Evolutionary conservation across 202 grass and related monocot genomes (phyloP).

Genomic region (Carex sylvatica): DNA sequence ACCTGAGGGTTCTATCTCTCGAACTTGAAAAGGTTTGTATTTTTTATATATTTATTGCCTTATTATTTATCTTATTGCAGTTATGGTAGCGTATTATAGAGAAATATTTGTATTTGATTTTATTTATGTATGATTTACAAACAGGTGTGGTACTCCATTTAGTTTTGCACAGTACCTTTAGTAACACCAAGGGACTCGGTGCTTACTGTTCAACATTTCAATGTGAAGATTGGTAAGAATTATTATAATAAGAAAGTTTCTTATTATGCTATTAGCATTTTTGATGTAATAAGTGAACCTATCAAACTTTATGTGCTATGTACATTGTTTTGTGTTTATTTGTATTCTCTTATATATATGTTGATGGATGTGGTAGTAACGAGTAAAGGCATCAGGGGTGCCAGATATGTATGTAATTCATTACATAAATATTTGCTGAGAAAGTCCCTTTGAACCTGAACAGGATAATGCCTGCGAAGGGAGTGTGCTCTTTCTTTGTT

Average conservation of each 20-base stretch:
- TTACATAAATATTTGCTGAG: conserved; percentile 74
- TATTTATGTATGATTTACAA: conserved; percentile 4
- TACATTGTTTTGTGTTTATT: conserved; percentile 31
- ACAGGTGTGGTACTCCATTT: neutral
- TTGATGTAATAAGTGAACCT: conserved; percentile 42
- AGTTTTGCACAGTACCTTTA: neutral
- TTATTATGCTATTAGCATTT: conserved; percentile 23
- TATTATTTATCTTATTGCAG: conserved; percentile 7
- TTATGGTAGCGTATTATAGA: neutral
- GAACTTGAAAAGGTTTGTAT: conserved; percentile 62
- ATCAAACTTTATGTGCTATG: conserved; percentile 40
- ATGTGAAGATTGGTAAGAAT: conserved; percentile 66
- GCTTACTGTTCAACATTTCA: conserved; percentile 15
- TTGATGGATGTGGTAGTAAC: conserved; percentile 59
- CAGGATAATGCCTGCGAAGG: conserved; percentile 99
- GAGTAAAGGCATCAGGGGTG: conserved; percentile 95
- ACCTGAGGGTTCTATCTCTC: conserved; percentile 67
- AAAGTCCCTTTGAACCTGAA: conserved; percentile 99
- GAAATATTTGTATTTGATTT: conserved; percentile 15
- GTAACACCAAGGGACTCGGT: neutral
- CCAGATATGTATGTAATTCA: conserved; percentile 60
- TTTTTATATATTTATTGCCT: conserved; percentile 22
- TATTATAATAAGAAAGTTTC: conserved; percentile 57
- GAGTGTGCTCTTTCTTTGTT: conserved; percentile 83
- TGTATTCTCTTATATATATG: conserved; percentile 26